Evolutionary conservation across 805 yeast species (phyloP).

Genomic region (Phaffomyces opuntiae): DNA sequence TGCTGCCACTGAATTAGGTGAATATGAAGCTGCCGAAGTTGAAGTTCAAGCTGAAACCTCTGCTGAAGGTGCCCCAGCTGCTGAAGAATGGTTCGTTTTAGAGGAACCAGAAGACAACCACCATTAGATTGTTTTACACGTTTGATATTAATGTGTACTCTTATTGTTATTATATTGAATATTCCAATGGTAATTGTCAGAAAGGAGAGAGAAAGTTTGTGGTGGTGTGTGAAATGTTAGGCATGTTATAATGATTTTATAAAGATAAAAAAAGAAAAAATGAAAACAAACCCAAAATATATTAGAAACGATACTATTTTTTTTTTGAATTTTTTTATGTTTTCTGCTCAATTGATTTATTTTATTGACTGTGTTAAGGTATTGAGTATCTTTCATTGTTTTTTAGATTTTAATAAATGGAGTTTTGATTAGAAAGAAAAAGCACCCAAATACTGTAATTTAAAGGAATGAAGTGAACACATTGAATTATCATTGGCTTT

Average conservation of each 20-base stretch:
- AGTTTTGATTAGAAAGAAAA: background rate
- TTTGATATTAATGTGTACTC: too few species aligned
- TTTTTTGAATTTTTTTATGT: background rate
- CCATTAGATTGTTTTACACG: constrained; percentile 28
- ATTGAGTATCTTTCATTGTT: background rate
- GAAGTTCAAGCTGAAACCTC: constrained; percentile 45
- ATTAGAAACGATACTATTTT: constrained; percentile 2
- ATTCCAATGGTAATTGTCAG: background rate
- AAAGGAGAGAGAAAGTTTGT: too few species aligned
- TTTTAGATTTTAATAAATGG: background rate
- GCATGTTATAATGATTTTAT: background rate
- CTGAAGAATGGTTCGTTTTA: constrained; percentile 72
- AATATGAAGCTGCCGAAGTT: constrained; percentile 64
- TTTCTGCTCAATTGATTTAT: background rate
- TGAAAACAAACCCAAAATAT: background rate
- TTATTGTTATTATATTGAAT: background rate
- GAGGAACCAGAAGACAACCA: constrained; percentile 56
- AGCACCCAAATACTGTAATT: too few species aligned
- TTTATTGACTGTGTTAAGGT: background rate
- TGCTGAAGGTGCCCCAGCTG: constrained; percentile 34
- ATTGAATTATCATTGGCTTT: too few species aligned
- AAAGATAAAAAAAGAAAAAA: background rate
- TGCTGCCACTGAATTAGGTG: constrained; percentile 56
- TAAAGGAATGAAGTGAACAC: too few species aligned
- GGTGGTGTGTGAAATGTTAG: too few species aligned